A percentile compares a stretch with the other conserved stretches of the same genome.
These are phyloP conservation scores for Colletotrichum paranaense DNA, from an alignment of 2,329 filamentous ascomycete species.

Conservation along the genomic window DNA sequence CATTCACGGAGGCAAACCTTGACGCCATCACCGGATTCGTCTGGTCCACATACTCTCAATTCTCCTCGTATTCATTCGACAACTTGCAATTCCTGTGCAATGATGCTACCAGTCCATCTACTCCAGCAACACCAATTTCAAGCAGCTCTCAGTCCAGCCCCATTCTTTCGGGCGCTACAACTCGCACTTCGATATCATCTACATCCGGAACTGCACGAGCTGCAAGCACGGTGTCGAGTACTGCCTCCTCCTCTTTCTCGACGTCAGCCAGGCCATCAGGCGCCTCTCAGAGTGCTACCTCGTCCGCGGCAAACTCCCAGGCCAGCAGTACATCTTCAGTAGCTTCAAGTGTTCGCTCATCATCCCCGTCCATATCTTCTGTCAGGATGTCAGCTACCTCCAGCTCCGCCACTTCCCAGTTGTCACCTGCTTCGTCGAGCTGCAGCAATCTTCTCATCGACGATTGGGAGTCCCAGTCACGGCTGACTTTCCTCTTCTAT, in stretches of 20 bases:
- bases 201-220: constrained; percentile 7
- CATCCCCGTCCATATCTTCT: not conserved
- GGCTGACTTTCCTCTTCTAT: constrained; percentile 70
- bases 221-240: not conserved
- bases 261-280: not conserved
- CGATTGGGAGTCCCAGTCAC: constrained; percentile 71
- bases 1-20: constrained; percentile 23
- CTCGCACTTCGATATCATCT: not conserved
- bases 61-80: constrained; percentile 15
- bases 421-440: constrained; percentile 30
- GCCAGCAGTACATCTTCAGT: not conserved
- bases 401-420: not conserved
- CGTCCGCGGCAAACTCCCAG: not conserved
- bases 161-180: not conserved
- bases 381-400: not conserved
- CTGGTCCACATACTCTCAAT: constrained; percentile 28
- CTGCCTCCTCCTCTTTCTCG: not conserved
- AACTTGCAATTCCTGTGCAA: constrained; percentile 24
- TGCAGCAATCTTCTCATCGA: constrained; percentile 63
- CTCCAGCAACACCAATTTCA: not conserved
- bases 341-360: not conserved
- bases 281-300: not conserved
- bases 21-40: constrained; percentile 26
- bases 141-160: not conserved
- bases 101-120: not conserved